These are phyloP conservation scores for Papiliotrema laurentii DNA, from an alignment of 1,284 basidiomycete genomes.

Conservation along the genomic window DNA sequence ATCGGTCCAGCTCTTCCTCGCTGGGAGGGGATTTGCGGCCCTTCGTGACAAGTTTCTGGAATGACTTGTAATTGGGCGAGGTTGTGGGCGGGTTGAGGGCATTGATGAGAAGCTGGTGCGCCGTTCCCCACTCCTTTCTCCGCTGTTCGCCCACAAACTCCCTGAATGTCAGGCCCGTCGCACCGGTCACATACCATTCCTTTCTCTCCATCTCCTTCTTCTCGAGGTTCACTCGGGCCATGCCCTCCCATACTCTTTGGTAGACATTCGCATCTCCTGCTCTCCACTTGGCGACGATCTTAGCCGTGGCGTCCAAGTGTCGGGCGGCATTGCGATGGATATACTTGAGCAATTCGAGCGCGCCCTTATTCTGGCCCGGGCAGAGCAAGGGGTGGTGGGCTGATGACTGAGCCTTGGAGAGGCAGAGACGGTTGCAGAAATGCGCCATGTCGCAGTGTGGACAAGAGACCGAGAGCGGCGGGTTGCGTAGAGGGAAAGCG, in stretches of 20 bases:
- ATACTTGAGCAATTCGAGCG: constrained; percentile 58
- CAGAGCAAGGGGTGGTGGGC: constrained; percentile 70
- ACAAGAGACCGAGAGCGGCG: constrained; percentile 28
- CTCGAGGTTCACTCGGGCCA: constrained; percentile 38
- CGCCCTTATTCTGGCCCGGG: constrained; percentile 65
- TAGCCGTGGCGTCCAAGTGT: constrained; percentile 66
- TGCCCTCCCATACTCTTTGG: constrained; percentile 33
- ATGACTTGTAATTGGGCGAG: constrained; percentile 13
- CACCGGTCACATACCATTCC: constrained; percentile 33
- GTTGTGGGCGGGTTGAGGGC: constrained; percentile 28
- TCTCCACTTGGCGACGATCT: constrained; percentile 61
- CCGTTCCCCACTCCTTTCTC: constrained; percentile 60
- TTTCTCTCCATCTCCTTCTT: constrained; percentile 35
- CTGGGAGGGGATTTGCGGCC: constrained; percentile 56
- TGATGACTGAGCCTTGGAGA: constrained; percentile 51
- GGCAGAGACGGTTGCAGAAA: constrained; percentile 76
- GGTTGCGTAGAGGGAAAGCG: constrained; percentile 21
- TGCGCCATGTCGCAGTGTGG: constrained; percentile 50
- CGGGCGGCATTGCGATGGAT: constrained; percentile 62
- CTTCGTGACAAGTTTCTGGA: constrained; percentile 43
- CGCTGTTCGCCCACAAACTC: constrained; percentile 7
- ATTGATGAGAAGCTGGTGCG: constrained; percentile 54
- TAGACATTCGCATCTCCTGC: constrained; percentile 52
- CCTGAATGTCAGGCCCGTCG: constrained; percentile 7
- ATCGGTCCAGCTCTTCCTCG: constrained; percentile 54